Evolutionary conservation across 2,329 filamentous ascomycete species (phyloP).

Genomic region (Pseudocercospora cruenta): DNA sequence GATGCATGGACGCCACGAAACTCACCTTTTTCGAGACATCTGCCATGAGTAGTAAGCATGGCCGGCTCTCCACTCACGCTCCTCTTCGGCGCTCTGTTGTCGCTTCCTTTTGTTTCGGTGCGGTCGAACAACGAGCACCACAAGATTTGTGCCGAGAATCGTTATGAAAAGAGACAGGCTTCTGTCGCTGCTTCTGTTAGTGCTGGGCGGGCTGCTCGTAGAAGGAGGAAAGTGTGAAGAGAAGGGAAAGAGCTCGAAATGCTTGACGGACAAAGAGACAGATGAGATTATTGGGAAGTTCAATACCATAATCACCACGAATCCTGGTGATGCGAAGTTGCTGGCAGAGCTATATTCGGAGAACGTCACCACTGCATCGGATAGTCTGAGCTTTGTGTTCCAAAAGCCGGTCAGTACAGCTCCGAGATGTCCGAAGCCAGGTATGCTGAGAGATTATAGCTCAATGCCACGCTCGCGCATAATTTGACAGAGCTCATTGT

Average conservation of each 20-base stretch:
- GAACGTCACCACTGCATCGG: slow-evolving; percentile 16
- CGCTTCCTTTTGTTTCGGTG: slow-evolving; percentile 19
- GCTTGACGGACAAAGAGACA: slow-evolving; percentile 13
- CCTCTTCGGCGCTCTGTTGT: slow-evolving; percentile 17
- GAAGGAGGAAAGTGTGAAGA: slow-evolving; percentile 12
- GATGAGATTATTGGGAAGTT: slow-evolving; percentile 12
- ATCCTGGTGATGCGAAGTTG: slow-evolving; percentile 9
- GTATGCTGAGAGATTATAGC: slow-evolving; percentile 9
- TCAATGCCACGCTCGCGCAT: slow-evolving; percentile 21
- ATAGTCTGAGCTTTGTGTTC: slow-evolving; percentile 17
- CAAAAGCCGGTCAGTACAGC: slow-evolving; percentile 16
- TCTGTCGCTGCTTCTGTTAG: slow-evolving; percentile 12
- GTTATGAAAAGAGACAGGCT: neutral
- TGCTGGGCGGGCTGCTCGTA: slow-evolving; percentile 10
- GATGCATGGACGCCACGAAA: neutral
- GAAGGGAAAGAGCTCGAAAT: neutral
- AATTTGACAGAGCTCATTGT: slow-evolving; percentile 21
- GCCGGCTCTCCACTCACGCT: slow-evolving; percentile 17
- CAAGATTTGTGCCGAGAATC: neutral
- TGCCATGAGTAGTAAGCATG: slow-evolving; percentile 9
- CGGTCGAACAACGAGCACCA: neutral
- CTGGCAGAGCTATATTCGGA: slow-evolving; percentile 10
- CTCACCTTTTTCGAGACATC: neutral
- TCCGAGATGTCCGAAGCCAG: neutral
- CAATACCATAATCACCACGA: slow-evolving; percentile 10